Evolutionary conservation across 179 eudicot genomes (phyloP).

Genomic region (Beta corolliflora): DNA sequence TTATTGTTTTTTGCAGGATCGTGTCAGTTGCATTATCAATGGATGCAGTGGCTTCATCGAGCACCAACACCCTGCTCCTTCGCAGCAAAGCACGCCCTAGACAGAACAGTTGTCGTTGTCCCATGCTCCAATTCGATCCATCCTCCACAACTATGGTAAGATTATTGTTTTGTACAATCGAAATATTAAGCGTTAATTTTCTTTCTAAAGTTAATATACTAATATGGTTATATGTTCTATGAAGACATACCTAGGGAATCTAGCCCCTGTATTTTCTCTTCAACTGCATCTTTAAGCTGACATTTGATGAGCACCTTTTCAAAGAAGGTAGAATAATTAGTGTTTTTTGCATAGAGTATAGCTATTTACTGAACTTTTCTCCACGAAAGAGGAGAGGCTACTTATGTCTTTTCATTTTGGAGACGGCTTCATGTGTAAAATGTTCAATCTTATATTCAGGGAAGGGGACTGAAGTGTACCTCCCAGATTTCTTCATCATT

Average conservation of each 20-base stretch:
- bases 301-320: constrained; percentile 27
- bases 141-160: no score
- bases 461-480: constrained; percentile 26
- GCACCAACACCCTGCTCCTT: background rate
- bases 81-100: background rate
- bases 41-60: background rate
- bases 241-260: constrained; percentile 36
- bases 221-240: no score
- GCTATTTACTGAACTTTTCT: no score
- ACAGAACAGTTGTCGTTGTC: no score
- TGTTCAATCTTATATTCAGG: no score
- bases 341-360: no score
- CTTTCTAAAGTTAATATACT: no score
- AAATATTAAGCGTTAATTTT: no score
- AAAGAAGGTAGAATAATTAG: background rate
- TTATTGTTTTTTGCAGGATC: constrained; percentile 59
- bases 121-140: no score
- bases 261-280: constrained; percentile 42
- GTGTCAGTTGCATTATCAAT: constrained; percentile 53
- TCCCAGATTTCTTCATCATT: constrained; percentile 59
- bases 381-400: background rate
- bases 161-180: no score
- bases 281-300: constrained; percentile 45
- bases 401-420: background rate
- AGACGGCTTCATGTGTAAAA: no score